phyloP scores from a whole-genome alignment of 2,329 filamentous ascomycete genomes.

The Trichoderma koningii region DNA sequence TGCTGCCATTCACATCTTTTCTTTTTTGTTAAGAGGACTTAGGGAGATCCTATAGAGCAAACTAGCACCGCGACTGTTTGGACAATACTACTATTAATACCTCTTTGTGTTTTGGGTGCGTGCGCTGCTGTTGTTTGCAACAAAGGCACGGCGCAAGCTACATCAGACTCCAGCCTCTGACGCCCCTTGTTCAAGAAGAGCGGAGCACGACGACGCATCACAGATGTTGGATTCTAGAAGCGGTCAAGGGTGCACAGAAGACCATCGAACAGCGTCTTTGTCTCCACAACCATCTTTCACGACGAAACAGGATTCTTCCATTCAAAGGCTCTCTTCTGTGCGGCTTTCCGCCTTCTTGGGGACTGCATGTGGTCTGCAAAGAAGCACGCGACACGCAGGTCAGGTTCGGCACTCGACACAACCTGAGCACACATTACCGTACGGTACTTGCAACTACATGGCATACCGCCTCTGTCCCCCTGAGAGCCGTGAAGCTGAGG shows the following conservation, averaged over 20 bases:
- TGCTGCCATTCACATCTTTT: slow-evolving; percentile 25
- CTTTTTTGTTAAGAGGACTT: slow-evolving; percentile 23
- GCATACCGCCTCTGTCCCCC: slow-evolving; percentile 1
- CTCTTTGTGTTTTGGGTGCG: not conserved
- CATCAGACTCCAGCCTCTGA: not conserved
- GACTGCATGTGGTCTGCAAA: slow-evolving; percentile 11
- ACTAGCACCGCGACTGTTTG: slow-evolving; percentile 26
- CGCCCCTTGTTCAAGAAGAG: not conserved
- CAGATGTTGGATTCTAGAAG: not conserved
- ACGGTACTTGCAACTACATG: not conserved
- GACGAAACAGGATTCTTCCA: not conserved
- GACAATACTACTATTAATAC: slow-evolving; percentile 28
- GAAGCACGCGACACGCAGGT: slow-evolving; percentile 14
- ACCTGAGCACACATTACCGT: too few relatives aligned
- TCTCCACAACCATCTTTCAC: not conserved
- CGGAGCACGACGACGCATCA: not conserved
- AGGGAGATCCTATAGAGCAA: slow-evolving; percentile 26
- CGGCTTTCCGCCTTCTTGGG: not conserved
- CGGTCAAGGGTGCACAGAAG: slow-evolving; percentile 2
- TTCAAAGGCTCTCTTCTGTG: not conserved
- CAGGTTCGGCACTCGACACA: too few relatives aligned
- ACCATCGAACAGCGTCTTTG: not conserved
- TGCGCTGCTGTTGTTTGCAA: not conserved
- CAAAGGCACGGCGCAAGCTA: not conserved
- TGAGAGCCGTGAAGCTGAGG: slow-evolving; percentile 14